These are phyloP conservation scores for Fusarium sp. DNA, from an alignment of 2,329 filamentous ascomycete genomes.

Conservation along the genomic window DNA sequence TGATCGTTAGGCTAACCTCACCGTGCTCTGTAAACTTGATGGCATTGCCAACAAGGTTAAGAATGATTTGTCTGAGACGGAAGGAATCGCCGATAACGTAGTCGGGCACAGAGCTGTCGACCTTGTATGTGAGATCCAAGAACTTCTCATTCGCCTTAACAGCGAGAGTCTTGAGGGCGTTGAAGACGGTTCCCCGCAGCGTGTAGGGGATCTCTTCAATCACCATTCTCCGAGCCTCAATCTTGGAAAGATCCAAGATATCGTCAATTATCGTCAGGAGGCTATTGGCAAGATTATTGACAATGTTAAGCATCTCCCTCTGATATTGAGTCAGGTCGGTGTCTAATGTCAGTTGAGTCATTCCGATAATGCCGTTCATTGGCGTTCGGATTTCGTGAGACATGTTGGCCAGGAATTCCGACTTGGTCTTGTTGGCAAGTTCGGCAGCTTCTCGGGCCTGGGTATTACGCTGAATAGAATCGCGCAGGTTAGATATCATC, in stretches of 20 bases:
- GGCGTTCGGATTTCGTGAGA: constrained; percentile 97
- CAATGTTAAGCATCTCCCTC: constrained; percentile 97
- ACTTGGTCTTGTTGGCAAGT: constrained; percentile 96
- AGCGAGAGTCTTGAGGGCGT: constrained; percentile 94
- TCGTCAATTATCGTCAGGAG: constrained; percentile 95
- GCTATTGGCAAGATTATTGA: constrained; percentile 96
- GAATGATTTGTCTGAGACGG: constrained; percentile 93
- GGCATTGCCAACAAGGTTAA: constrained; percentile 96
- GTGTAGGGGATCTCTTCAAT: constrained; percentile 99
- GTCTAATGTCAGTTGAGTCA: constrained; percentile 96
- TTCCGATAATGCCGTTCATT: constrained; percentile 97
- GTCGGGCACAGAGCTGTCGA: constrained; percentile 92
- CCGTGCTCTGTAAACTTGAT: constrained; percentile 99
- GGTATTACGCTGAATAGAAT: constrained; percentile 96
- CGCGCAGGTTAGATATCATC: constrained; percentile 95
- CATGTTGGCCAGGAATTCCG: constrained; percentile 98
- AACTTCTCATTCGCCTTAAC: constrained; percentile 97
- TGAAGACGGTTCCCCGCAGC: constrained; percentile 92
- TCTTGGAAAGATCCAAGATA: constrained; percentile 77
- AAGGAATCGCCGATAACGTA: constrained; percentile 97
- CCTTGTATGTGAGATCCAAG: constrained; percentile 89
- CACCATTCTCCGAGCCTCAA: constrained; percentile 97
- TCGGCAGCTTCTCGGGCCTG: constrained; percentile 95
- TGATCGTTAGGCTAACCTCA: constrained; percentile 94
- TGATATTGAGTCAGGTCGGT: constrained; percentile 95